A percentile compares a stretch with the other conserved stretches of the same genome.
Conservation (phyloP, 208 protist genomes). For the Acanthamoeba sp. region DNA sequence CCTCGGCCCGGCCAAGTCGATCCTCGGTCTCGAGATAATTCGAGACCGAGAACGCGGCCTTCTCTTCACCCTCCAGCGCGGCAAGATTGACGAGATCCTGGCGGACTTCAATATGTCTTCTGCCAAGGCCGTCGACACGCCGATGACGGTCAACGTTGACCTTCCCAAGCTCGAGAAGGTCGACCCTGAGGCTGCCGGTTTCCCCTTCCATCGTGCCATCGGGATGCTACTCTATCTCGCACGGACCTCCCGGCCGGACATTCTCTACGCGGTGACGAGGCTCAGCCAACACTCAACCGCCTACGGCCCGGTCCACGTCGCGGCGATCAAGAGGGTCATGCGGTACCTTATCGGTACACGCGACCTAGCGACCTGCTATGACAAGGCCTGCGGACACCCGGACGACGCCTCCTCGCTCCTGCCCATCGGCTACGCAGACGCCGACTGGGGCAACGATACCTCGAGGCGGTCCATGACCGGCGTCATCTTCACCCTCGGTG, state of each 20-base stretch:
- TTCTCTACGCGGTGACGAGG: no score
- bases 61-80: background rate
- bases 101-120: background rate
- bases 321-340: slow-evolving; percentile 8
- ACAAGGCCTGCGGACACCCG: background rate
- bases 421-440: slow-evolving; percentile 23
- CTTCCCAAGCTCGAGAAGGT: background rate
- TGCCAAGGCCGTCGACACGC: background rate
- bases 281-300: background rate
- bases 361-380: background rate
- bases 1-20: background rate
- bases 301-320: background rate
- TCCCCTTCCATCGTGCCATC: background rate
- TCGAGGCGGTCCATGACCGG: background rate
- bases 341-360: no score
- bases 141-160: no score
- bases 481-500: background rate
- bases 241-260: background rate
- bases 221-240: slow-evolving; percentile 13
- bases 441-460: slow-evolving; percentile 37
- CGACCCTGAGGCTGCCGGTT: background rate
- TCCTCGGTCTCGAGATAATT: background rate
- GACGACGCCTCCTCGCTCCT: background rate
- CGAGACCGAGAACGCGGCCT: background rate
- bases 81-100: slow-evolving; percentile 7